A percentile compares a stretch with the other conserved stretches of the same genome.
phyloP scores from a whole-genome alignment of 768 basidiomycete genomes.

The Amanita fuliginea region DNA sequence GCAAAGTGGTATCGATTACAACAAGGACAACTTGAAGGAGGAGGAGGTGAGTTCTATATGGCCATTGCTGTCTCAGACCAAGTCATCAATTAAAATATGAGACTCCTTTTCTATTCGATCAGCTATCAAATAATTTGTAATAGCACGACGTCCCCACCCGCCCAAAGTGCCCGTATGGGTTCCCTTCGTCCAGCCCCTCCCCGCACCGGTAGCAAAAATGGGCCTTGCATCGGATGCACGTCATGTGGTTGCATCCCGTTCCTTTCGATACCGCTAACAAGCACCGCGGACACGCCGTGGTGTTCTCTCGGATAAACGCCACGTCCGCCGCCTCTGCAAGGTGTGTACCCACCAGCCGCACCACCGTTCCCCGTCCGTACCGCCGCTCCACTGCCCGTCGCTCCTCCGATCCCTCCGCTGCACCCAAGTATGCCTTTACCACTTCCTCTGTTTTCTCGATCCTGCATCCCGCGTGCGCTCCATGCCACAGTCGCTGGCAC shows the following conservation, averaged over 20 bases:
- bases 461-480: conserved; percentile 61
- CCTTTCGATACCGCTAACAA: conserved; percentile 62
- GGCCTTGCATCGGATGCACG: conserved; percentile 56
- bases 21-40: conserved; percentile 16
- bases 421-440: conserved; percentile 54
- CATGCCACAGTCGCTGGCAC: conserved; percentile 84
- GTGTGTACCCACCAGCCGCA: conserved; percentile 47
- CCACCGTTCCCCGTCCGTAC: conserved; percentile 53
- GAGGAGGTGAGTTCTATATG: conserved; percentile 4
- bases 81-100: conserved; percentile 21
- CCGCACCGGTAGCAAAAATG: conserved; percentile 86
- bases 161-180: conserved; percentile 67
- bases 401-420: conserved; percentile 37
- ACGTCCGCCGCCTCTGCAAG: conserved; percentile 68
- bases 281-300: conserved; percentile 70
- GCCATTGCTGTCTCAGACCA: conserved; percentile 23
- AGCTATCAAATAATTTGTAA: conserved; percentile 51
- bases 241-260: conserved; percentile 86
- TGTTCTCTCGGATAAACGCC: conserved; percentile 59
- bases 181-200: conserved; percentile 26
- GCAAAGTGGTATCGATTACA: conserved; percentile 40
- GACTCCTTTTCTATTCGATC: conserved; percentile 8
- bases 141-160: conserved; percentile 41
- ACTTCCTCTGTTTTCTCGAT: conserved; percentile 57
- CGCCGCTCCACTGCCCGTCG: conserved; percentile 45